phyloP scores from a whole-genome alignment of 768 basidiomycete genomes.

The Pisolithus tinctorius region DNA sequence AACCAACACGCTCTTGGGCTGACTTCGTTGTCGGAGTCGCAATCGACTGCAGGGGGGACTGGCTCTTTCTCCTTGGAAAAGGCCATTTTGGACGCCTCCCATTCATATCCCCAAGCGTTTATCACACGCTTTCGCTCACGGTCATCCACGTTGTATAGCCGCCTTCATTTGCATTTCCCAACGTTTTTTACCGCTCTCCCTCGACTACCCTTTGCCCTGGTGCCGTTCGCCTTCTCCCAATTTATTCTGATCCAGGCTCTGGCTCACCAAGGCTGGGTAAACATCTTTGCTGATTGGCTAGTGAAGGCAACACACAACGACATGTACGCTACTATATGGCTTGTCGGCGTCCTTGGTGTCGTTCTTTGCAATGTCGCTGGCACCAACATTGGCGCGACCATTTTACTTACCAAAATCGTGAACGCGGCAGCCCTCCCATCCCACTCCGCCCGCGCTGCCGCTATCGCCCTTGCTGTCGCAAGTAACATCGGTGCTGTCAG shows the following conservation, averaged over 20 bases:
- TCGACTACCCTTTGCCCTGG: conserved; percentile 70
- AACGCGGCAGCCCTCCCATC: conserved; percentile 36
- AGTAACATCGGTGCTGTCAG: conserved; percentile 90
- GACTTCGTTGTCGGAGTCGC: not conserved
- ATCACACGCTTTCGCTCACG: not conserved
- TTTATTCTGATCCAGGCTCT: conserved; percentile 91
- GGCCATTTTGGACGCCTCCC: not conserved
- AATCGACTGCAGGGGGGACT: not conserved
- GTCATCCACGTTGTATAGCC: not conserved
- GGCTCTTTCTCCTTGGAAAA: conserved; percentile 2
- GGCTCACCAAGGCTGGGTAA: conserved; percentile 80
- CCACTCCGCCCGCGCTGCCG: conserved; percentile 45
- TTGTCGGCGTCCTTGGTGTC: conserved; percentile 67
- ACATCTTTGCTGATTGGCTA: conserved; percentile 71
- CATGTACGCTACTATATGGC: conserved; percentile 49
- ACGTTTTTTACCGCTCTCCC: conserved; percentile 60
- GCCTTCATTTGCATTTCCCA: conserved; percentile 47
- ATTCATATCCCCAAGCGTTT: too few species aligned
- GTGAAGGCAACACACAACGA: conserved; percentile 34
- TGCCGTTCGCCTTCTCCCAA: conserved; percentile 91
- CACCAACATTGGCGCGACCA: conserved; percentile 89
- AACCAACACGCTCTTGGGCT: not conserved
- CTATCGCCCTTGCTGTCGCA: conserved; percentile 73
- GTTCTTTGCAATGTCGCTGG: conserved; percentile 77
- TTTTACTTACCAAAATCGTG: conserved; percentile 78